phyloP scores from a whole-genome alignment of 192 early-diverging fungal species.

The Lunasporangiospora selenospora region DNA sequence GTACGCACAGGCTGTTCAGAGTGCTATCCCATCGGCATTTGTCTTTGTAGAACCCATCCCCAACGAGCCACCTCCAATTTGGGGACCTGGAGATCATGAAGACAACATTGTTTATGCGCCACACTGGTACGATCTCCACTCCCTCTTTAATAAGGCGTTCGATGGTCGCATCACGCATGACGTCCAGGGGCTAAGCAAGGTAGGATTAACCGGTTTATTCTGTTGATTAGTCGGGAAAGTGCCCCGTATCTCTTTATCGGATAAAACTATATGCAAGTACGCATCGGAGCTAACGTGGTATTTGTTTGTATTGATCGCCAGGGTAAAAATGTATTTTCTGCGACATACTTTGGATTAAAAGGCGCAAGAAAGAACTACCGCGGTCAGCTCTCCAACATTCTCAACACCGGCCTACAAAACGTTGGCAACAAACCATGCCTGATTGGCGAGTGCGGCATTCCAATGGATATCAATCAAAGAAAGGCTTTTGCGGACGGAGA shows the following conservation, averaged over 20 bases:
- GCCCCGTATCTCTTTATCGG: no score
- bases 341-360: slow-evolving; percentile 80
- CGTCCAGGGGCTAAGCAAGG: slow-evolving; percentile 75
- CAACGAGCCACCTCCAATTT: slow-evolving; percentile 70
- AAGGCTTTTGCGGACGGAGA: slow-evolving; percentile 74
- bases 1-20: slow-evolving; percentile 69
- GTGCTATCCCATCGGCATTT: slow-evolving; percentile 54
- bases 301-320: slow-evolving; percentile 26
- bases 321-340: slow-evolving; percentile 75
- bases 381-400: slow-evolving; percentile 74
- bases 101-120: slow-evolving; percentile 77
- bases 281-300: background rate
- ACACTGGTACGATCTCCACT: slow-evolving; percentile 89
- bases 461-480: slow-evolving; percentile 86
- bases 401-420: slow-evolving; percentile 57
- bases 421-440: slow-evolving; percentile 73
- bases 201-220: no score
- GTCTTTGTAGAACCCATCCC: slow-evolving; percentile 85
- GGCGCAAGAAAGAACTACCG: slow-evolving; percentile 81
- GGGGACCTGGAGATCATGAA: slow-evolving; percentile 52
- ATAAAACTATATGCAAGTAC: background rate
- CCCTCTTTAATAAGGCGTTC: slow-evolving; percentile 75
- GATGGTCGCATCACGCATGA: slow-evolving; percentile 80
- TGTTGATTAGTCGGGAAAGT: no score
- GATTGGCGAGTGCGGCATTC: slow-evolving; percentile 85